phyloP scores from a whole-genome alignment of 208 protist genomes.

The Crithidia mellificae region DNA sequence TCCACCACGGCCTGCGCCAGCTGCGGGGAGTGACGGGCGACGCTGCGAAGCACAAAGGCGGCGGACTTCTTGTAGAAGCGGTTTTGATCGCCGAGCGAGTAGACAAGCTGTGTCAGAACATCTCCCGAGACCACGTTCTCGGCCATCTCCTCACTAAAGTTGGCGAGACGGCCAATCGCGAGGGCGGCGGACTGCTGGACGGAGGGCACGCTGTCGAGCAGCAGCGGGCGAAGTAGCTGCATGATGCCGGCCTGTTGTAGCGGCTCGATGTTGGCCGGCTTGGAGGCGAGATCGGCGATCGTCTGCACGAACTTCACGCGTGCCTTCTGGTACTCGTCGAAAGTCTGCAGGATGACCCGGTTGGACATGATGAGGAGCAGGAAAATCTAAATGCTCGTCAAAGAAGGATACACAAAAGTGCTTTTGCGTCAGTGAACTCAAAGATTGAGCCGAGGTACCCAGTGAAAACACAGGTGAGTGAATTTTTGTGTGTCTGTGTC shows the following conservation, averaged over 20 bases:
- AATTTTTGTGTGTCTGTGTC: too few species aligned
- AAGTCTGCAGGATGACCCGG: slow-evolving; percentile 94
- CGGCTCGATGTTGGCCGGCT: slow-evolving; percentile 97
- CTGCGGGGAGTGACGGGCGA: slow-evolving; percentile 96
- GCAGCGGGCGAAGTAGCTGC: slow-evolving; percentile 95
- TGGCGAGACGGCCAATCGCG: slow-evolving; percentile 97
- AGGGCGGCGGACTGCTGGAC: slow-evolving; percentile 98
- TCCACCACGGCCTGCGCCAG: slow-evolving; percentile 98
- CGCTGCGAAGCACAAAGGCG: slow-evolving; percentile 96
- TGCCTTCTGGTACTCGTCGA: slow-evolving; percentile 97
- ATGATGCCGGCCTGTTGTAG: slow-evolving; percentile 97
- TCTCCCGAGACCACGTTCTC: slow-evolving; percentile 97
- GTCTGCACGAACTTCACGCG: slow-evolving; percentile 97
- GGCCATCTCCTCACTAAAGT: slow-evolving; percentile 97
- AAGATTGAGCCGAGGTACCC: too few species aligned
- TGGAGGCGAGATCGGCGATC: slow-evolving; percentile 93
- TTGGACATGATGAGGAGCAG: slow-evolving; percentile 59
- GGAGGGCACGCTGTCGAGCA: slow-evolving; percentile 97
- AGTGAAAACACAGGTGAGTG: too few species aligned
- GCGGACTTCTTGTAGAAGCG: slow-evolving; percentile 98
- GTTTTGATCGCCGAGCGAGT: slow-evolving; percentile 97
- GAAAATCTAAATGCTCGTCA: too few species aligned
- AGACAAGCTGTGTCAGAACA: slow-evolving; percentile 98
- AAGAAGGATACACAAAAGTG: too few species aligned
- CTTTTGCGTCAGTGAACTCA: too few species aligned